Base-by-base conservation (phyloP, 495 filamentous ascomycete species). In the Massariosphaeria phaeospora region DNA sequence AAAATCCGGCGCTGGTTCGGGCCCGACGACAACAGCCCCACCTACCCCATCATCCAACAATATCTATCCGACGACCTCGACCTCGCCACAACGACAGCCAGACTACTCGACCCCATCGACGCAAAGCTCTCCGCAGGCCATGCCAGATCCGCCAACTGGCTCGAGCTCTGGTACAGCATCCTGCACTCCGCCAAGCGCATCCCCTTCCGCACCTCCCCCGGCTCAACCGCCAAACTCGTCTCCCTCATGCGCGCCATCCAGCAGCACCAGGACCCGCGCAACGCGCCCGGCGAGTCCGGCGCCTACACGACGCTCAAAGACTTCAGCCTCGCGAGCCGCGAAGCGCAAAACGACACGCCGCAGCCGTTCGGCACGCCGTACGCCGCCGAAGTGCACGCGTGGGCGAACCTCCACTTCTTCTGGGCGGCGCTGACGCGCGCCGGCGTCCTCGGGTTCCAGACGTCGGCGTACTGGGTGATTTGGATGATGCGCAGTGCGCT, bases 401-500 rank as follows among this genome's bases (percentile, higher is more conserved):
- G 34, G 39, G 24, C 59, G n/a, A 57, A 58, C 38, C 4, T 47
- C 12, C 45, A 63, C 26, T 57, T 47, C 48, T 58, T 63, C 27
- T 17, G 54, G 13, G 59, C 59, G 5, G 24, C 35, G 6, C 34
- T 63, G 0, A 58, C 55, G 2, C 30, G 21, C 17, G 44, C 41
- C 9, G 43, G 44, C 2, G 13, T 58, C 2, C 29, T n/a, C 8
- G 59, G 46, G 3, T 45, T 30, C 38, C 50, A 33, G 36, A 23
- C 6, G n/a, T 21, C 38, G 3, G 2, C 58, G 2, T 58, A 54
- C 30, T 27, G 25, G 8, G 31, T 58, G 7, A n/a, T n/a, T n/a
- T 63, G 54, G 54, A 35, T 24, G 1, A 35, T 63, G 26, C 43
- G 54, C 1, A n/a, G 13, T 15, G 54, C 48, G 5, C 50, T 63